Conservation (phyloP, 257 asterid species). For the Solanum verrucosum region DNA sequence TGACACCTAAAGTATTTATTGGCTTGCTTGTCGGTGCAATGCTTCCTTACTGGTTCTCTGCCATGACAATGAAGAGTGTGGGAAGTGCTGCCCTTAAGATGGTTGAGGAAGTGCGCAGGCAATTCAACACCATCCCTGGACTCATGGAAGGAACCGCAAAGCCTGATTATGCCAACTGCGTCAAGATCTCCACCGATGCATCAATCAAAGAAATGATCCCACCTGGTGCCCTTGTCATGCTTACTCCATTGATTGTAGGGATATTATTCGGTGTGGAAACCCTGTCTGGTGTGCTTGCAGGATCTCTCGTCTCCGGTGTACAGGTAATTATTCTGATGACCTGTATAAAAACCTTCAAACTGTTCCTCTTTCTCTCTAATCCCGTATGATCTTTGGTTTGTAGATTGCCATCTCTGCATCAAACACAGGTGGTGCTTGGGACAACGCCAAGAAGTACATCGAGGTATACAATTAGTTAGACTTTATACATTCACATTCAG, state of each 20-base stretch:
- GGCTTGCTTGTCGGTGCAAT: slow-evolving; percentile 79
- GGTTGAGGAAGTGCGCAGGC: slow-evolving; percentile 87
- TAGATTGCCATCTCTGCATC: slow-evolving; percentile 20
- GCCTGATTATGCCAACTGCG: slow-evolving; percentile 77
- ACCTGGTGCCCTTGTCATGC: slow-evolving; percentile 88
- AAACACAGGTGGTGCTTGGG: slow-evolving; percentile 18
- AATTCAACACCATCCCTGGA: slow-evolving; percentile 73
- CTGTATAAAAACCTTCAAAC: neutral
- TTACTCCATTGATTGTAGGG: slow-evolving; percentile 71
- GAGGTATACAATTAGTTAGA: neutral
- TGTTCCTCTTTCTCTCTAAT: neutral
- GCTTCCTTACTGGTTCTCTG: slow-evolving; percentile 92
- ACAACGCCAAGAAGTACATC: slow-evolving; percentile 19
- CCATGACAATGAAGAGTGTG: slow-evolving; percentile 86
- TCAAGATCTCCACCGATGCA: slow-evolving; percentile 78
- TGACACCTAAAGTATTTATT: slow-evolving; percentile 69
- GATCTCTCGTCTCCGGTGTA: slow-evolving; percentile 71
- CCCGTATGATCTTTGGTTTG: neutral
- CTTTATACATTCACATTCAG: neutral
- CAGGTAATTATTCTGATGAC: slow-evolving; percentile 32
- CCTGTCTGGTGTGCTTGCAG: slow-evolving; percentile 77
- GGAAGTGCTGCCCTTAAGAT: slow-evolving; percentile 84
- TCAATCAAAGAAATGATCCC: slow-evolving; percentile 78
- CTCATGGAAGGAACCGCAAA: slow-evolving; percentile 68
- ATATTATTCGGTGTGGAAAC: slow-evolving; percentile 72